Evolutionary conservation across 1,284 basidiomycete species (phyloP).

Genomic region (Puccinia triticina): DNA sequence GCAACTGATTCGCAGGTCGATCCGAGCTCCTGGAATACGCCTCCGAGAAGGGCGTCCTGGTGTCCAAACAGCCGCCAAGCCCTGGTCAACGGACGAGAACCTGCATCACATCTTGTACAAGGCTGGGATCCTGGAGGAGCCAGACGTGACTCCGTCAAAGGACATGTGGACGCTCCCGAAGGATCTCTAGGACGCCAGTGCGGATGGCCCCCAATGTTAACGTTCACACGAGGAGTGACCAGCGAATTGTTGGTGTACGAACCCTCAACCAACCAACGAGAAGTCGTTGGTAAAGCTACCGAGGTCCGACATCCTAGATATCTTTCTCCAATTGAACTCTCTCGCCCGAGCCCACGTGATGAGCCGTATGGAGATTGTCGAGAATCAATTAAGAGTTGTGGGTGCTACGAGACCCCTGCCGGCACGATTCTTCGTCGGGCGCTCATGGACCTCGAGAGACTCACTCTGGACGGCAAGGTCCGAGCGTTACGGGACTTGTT

Average conservation of each 20-base stretch:
- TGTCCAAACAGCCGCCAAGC: constrained; percentile 91
- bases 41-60: constrained; percentile 84
- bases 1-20: constrained; percentile 94
- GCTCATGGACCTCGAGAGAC: constrained; percentile 94
- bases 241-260: constrained; percentile 52
- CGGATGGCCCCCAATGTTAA: constrained; percentile 77
- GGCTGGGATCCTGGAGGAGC: constrained; percentile 97
- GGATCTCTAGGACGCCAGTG: constrained; percentile 76
- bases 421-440: constrained; percentile 90
- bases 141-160: constrained; percentile 87
- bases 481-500: constrained; percentile 92
- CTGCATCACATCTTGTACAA: constrained; percentile 99
- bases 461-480: constrained; percentile 96
- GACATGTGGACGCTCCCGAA: constrained; percentile 99
- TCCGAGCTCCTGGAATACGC: constrained; percentile 90
- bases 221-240: constrained; percentile 76
- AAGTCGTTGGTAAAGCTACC: constrained; percentile 68
- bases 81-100: constrained; percentile 98
- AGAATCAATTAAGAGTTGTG: constrained; percentile 99
- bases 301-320: constrained; percentile 92
- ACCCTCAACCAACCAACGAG: constrained; percentile 58
- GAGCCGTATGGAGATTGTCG: constrained; percentile 98
- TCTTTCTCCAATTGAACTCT: constrained; percentile 89
- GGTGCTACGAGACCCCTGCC: constrained; percentile 96
- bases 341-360: constrained; percentile 93